These are phyloP conservation scores for Naganishia vishniacii DNA, from an alignment of 768 basidiomycete genomes.

Conservation along the genomic window DNA sequence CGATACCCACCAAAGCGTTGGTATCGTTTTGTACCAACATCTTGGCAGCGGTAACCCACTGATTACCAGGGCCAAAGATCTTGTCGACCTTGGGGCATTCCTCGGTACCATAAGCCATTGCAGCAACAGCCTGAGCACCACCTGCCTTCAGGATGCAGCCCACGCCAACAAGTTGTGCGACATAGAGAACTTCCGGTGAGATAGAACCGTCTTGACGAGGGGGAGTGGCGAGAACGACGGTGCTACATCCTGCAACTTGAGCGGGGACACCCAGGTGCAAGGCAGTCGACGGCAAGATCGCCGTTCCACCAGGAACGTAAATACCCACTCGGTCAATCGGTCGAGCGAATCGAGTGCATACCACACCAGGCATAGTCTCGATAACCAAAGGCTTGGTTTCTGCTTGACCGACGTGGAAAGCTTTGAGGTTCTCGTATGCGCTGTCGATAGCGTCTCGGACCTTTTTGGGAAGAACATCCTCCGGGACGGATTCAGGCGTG, in stretches of 20 bases:
- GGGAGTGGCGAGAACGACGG: slow-evolving; percentile 92
- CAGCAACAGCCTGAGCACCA: slow-evolving; percentile 91
- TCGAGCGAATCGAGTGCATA: slow-evolving; percentile 87
- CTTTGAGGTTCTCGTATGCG: slow-evolving; percentile 84
- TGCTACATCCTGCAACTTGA: slow-evolving; percentile 88
- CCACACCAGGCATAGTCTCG: slow-evolving; percentile 96
- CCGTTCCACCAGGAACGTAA: slow-evolving; percentile 96
- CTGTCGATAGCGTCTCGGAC: slow-evolving; percentile 78
- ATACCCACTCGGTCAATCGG: slow-evolving; percentile 94
- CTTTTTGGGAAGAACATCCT: slow-evolving; percentile 45
- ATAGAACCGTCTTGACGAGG: slow-evolving; percentile 86
- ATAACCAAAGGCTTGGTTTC: slow-evolving; percentile 66
- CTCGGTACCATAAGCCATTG: slow-evolving; percentile 92
- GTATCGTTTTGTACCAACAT: slow-evolving; percentile 99
- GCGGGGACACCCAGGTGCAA: slow-evolving; percentile 97
- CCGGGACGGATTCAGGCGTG: slow-evolving; percentile 57
- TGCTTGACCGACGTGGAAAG: slow-evolving; percentile 86
- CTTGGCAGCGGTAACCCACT: slow-evolving; percentile 99
- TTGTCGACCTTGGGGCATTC: slow-evolving; percentile 97
- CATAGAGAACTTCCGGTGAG: slow-evolving; percentile 96
- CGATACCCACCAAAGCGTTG: slow-evolving; percentile 89
- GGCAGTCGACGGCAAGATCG: slow-evolving; percentile 89
- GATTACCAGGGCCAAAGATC: slow-evolving; percentile 97
- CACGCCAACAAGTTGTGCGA: slow-evolving; percentile 83
- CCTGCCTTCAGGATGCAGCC: slow-evolving; percentile 88